Evolutionary conservation across 139 green algal species (phyloP).

Genomic region (Picochlorum sp.): DNA sequence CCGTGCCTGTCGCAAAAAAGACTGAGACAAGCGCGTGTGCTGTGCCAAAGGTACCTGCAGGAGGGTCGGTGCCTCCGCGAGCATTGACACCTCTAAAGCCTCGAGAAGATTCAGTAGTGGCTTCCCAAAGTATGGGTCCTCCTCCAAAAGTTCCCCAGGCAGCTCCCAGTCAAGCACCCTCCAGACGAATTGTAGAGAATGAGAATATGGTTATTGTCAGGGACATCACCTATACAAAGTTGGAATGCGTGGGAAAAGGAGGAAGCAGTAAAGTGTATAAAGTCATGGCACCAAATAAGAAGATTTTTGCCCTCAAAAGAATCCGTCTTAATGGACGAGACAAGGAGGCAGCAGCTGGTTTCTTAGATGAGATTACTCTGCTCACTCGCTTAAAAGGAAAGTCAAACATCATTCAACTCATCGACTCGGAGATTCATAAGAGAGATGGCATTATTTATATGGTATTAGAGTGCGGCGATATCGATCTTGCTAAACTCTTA

Average conservation of each 20-base stretch:
- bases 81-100: background rate
- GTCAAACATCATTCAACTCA: conserved; percentile 92
- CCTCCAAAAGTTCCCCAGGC: background rate
- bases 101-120: background rate
- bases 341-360: conserved; percentile 69
- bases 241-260: conserved; percentile 85
- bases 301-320: conserved; percentile 93
- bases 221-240: conserved; percentile 76
- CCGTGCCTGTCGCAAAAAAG: background rate
- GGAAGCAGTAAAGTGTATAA: conserved; percentile 82
- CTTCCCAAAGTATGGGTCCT: background rate
- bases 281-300: conserved; percentile 81
- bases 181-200: conserved; percentile 53
- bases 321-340: conserved; percentile 73
- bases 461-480: conserved; percentile 96
- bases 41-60: background rate
- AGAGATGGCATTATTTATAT: conserved; percentile 71
- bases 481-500: conserved; percentile 87
- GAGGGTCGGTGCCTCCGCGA: background rate
- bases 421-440: conserved; percentile 63
- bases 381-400: conserved; percentile 68
- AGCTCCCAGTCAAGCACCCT: background rate
- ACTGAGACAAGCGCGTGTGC: background rate
- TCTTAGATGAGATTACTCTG: conserved; percentile 90
- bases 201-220: conserved; percentile 73